phyloP scores from a whole-genome alignment of 371 early-diverging fungal species.

The Coemansia sp. region DNA sequence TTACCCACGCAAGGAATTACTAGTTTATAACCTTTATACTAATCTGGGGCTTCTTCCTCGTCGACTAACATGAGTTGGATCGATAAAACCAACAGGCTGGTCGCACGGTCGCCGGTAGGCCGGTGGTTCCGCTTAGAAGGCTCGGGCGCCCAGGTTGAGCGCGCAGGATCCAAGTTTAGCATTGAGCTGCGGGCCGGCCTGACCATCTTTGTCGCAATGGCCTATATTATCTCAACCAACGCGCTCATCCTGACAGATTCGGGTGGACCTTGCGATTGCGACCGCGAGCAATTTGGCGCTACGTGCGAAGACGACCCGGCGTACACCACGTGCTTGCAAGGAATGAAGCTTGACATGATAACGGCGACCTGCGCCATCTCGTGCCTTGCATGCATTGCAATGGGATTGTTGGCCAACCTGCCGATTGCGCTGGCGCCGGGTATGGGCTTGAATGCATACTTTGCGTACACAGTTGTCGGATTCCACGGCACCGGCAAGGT shows the following conservation, averaged over 20 bases:
- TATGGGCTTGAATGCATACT: slow-evolving; percentile 81
- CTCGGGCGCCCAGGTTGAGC: slow-evolving; percentile 56
- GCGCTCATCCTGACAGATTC: slow-evolving; percentile 74
- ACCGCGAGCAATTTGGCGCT: slow-evolving; percentile 53
- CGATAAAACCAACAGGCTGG: slow-evolving; percentile 55
- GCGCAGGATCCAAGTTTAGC: slow-evolving; percentile 60
- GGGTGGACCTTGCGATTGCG: slow-evolving; percentile 74
- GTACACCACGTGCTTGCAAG: slow-evolving; percentile 63
- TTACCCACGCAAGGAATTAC: no score
- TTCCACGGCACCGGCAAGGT: slow-evolving; percentile 72
- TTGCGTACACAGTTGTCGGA: slow-evolving; percentile 78
- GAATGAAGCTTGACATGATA: slow-evolving; percentile 66
- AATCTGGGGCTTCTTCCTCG: no score
- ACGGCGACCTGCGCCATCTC: slow-evolving; percentile 70
- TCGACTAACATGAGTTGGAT: slow-evolving; percentile 16
- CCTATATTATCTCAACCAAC: slow-evolving; percentile 72
- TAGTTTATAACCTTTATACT: no score
- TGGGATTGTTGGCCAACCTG: slow-evolving; percentile 73
- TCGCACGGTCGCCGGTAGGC: slow-evolving; percentile 60
- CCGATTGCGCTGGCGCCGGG: slow-evolving; percentile 78
- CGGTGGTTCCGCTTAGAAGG: slow-evolving; percentile 66
- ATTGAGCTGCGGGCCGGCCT: slow-evolving; percentile 70
- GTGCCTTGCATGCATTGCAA: slow-evolving; percentile 62
- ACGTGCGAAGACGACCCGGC: slow-evolving; percentile 53
- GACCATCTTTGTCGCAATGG: slow-evolving; percentile 71